A percentile compares a stretch with the other conserved stretches of the same genome.
Conservation (phyloP, 139 green algal genomes). For the Chlamydomonas urium region DNA sequence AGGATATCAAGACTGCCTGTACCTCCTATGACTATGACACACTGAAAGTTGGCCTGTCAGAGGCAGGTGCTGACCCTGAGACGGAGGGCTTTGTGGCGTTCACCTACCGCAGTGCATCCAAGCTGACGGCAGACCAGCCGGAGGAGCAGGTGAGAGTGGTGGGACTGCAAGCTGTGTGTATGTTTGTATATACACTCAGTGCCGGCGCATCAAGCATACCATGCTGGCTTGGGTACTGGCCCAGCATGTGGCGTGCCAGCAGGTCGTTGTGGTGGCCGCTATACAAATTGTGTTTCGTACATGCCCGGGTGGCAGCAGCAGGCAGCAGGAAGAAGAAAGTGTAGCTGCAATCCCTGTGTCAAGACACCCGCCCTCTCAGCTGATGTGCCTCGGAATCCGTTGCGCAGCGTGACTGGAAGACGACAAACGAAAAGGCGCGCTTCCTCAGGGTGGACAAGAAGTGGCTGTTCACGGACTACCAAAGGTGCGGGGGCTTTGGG, state of each 20-base stretch:
- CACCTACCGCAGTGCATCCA: not conserved
- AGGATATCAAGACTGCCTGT: not conserved
- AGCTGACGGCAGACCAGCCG: not conserved
- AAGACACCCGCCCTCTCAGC: no score
- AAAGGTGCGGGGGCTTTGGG: not conserved
- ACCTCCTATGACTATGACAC: constrained; percentile 8
- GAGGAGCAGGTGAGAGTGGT: not conserved
- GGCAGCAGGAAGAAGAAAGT: not conserved
- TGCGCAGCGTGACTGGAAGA: constrained; percentile 1
- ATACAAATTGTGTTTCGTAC: not conserved
- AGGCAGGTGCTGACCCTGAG: not conserved
- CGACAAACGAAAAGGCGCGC: constrained; percentile 6
- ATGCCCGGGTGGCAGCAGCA: not conserved
- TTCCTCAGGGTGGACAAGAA: not conserved
- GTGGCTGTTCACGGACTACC: constrained; percentile 1
- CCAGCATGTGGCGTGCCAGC: not conserved
- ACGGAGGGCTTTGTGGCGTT: constrained; percentile 1
- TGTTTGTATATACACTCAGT: no score
- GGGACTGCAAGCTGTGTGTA: not conserved
- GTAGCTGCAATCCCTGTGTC: not conserved
- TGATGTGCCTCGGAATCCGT: no score
- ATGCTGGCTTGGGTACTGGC: not conserved
- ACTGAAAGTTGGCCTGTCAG: not conserved
- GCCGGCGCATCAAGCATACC: not conserved
- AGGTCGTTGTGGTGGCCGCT: not conserved